phyloP scores from a whole-genome alignment of 331 rosid genomes.

The Cydonia oblonga region DNA sequence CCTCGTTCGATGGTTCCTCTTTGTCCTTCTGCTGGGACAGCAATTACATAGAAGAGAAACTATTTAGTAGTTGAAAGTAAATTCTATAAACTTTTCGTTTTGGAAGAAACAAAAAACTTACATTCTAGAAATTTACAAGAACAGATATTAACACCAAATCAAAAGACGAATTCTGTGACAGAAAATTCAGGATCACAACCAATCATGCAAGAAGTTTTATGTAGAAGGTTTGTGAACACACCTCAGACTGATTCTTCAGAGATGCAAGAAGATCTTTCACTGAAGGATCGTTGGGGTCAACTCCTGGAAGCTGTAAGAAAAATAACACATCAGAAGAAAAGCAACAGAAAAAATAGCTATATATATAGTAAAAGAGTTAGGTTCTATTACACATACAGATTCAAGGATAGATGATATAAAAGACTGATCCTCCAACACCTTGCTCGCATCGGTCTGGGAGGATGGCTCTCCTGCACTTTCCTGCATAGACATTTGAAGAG shows the following conservation, averaged over 20 bases:
- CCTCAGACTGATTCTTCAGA: constrained; percentile 76
- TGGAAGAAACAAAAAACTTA: background rate
- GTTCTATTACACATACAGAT: constrained; percentile 44
- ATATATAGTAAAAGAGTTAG: background rate
- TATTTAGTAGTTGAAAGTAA: background rate
- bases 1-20: constrained; percentile 47
- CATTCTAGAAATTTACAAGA: background rate
- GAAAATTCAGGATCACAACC: background rate
- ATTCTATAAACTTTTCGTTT: background rate
- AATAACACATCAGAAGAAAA: background rate
- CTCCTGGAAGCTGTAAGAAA: constrained; percentile 81
- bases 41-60: background rate
- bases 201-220: background rate
- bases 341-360: background rate
- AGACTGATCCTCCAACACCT: constrained; percentile 83
- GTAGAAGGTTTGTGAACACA: constrained; percentile 5
- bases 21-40: constrained; percentile 50
- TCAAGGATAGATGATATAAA: constrained; percentile 83
- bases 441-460: constrained; percentile 65
- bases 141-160: background rate
- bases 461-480: constrained; percentile 41
- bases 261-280: constrained; percentile 91
- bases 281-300: constrained; percentile 90
- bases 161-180: background rate
- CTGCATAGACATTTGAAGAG: constrained; percentile 82